phyloP scores from a whole-genome alignment of 805 yeast genomes.

The Kazachstania psychrophila region DNA sequence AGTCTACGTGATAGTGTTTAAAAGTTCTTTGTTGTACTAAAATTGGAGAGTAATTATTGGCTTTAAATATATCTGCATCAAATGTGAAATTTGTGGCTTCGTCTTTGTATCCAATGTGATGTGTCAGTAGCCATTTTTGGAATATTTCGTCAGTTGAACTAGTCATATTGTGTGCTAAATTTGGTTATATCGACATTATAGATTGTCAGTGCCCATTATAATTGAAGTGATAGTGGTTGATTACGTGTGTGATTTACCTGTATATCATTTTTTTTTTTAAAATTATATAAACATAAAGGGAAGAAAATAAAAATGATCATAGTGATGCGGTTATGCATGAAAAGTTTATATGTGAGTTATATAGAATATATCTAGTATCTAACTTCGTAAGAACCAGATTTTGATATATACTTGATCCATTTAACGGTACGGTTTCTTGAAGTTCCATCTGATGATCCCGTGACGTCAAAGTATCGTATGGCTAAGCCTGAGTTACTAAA shows the following conservation, averaged over 20 bases:
- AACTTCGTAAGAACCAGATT: constrained; percentile 74
- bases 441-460: background rate
- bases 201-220: too few relatives aligned
- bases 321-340: background rate
- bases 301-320: background rate
- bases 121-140: constrained; percentile 9
- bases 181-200: too few relatives aligned
- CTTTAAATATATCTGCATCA: constrained; percentile 5
- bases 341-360: too few relatives aligned
- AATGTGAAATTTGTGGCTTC: constrained; percentile 4
- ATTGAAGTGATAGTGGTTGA: too few relatives aligned
- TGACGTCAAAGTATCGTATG: constrained; percentile 61
- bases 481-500: constrained; percentile 68
- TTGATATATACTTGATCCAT: constrained; percentile 76
- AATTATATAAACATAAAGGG: background rate
- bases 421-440: constrained; percentile 48
- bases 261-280: background rate
- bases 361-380: too few relatives aligned
- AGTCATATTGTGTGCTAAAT: too few relatives aligned
- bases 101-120: constrained; percentile 5
- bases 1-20: constrained; percentile 2
- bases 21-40: background rate
- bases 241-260: too few relatives aligned
- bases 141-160: background rate
- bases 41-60: background rate